These are phyloP conservation scores for Geranomyces michiganensis DNA, from an alignment of 192 early-diverging fungal species.

Conservation along the genomic window DNA sequence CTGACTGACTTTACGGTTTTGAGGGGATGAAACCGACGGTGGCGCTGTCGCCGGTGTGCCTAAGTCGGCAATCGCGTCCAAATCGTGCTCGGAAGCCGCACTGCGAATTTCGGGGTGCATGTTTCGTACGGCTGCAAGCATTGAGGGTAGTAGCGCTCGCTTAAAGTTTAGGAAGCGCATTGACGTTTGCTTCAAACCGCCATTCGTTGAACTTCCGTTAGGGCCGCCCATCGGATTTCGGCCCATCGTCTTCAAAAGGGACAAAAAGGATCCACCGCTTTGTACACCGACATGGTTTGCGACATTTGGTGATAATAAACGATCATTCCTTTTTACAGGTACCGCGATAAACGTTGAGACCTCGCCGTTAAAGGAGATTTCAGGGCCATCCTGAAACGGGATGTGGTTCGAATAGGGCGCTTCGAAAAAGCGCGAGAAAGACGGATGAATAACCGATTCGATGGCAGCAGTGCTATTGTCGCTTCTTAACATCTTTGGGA, in stretches of 20 bases:
- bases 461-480: constrained; percentile 8
- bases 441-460: constrained; percentile 29
- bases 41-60: neutral
- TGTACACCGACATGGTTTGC: neutral
- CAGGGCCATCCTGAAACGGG: constrained; percentile 44
- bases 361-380: constrained; percentile 38
- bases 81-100: neutral
- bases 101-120: constrained; percentile 19
- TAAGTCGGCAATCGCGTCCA: neutral
- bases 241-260: constrained; percentile 13
- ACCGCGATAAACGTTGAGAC: constrained; percentile 41
- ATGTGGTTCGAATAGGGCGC: constrained; percentile 28
- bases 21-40: neutral
- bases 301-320: constrained; percentile 6
- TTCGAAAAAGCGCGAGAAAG: constrained; percentile 44
- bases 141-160: constrained; percentile 33
- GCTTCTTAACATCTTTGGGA: neutral
- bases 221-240: constrained; percentile 7
- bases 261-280: constrained; percentile 14
- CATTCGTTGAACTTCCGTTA: neutral
- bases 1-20: constrained; percentile 1
- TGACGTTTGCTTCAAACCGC: constrained; percentile 25
- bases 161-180: constrained; percentile 38
- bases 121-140: constrained; percentile 19
- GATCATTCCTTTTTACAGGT: constrained; percentile 47